Conservation (phyloP, 805 yeast species). For the Starmera pachycereana region DNA sequence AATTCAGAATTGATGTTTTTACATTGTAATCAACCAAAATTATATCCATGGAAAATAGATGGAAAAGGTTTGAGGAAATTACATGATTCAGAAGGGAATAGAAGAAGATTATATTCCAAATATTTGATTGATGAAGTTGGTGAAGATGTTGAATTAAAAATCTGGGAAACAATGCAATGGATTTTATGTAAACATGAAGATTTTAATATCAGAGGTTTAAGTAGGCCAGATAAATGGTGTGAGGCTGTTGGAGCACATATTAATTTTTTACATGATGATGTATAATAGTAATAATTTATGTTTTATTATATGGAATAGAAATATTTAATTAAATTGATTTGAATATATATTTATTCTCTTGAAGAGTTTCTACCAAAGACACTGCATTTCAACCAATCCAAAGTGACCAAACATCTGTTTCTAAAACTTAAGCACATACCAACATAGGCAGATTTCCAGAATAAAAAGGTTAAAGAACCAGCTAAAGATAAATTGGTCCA, state of each 20-base stretch:
- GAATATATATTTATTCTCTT: no score
- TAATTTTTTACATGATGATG: constrained; percentile 20
- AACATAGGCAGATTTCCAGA: constrained; percentile 93
- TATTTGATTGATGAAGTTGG: constrained; percentile 15
- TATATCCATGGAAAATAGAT: constrained; percentile 20
- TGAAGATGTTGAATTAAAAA: constrained; percentile 19
- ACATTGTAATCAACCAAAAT: constrained; percentile 20
- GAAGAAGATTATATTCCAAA: constrained; percentile 14
- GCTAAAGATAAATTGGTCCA: constrained; percentile 75
- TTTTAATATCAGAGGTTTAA: constrained; percentile 27
- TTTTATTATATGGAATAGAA: no score
- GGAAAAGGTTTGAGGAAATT: constrained; percentile 17
- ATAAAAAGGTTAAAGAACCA: constrained; percentile 78
- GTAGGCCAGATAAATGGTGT: constrained; percentile 28
- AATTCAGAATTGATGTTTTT: constrained; percentile 17
- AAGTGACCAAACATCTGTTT: constrained; percentile 74
- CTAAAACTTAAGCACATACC: constrained; percentile 86
- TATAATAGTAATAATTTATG: neutral
- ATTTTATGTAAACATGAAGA: constrained; percentile 21
- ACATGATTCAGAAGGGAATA: constrained; percentile 9
- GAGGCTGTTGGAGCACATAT: constrained; percentile 26
- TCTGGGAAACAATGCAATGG: constrained; percentile 20
- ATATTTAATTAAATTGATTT: no score
- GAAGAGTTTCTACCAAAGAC: constrained; percentile 83
- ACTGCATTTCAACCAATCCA: constrained; percentile 85